phyloP scores from a whole-genome alignment of 2,329 filamentous ascomycete genomes.

The Claviceps lovelessii region DNA sequence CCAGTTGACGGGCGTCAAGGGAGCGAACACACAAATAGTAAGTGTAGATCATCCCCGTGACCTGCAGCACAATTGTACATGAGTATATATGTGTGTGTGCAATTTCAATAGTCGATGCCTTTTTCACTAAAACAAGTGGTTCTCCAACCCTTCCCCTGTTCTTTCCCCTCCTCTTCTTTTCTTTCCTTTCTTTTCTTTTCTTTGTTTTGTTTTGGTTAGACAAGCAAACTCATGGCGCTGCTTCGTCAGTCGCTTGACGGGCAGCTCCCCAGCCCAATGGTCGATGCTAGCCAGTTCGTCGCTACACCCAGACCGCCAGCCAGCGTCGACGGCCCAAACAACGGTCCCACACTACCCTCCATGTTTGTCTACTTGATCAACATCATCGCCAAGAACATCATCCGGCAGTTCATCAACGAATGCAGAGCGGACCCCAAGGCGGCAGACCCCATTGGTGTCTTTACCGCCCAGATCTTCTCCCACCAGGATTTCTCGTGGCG shows the following conservation, averaged over 20 bases:
- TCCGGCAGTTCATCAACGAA: constrained; percentile 56
- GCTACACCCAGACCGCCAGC: constrained; percentile 27
- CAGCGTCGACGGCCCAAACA: constrained; percentile 33
- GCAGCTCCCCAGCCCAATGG: constrained; percentile 33
- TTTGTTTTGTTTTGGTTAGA: no score
- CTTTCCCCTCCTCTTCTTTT: no score
- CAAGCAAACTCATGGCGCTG: constrained; percentile 21
- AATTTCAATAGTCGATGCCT: background rate
- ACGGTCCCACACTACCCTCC: constrained; percentile 43
- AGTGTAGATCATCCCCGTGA: constrained; percentile 8
- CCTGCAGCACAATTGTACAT: no score
- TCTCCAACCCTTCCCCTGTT: no score
- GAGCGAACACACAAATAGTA: constrained; percentile 37
- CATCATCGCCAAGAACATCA: constrained; percentile 57
- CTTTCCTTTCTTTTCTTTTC: no score
- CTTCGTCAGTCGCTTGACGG: constrained; percentile 41
- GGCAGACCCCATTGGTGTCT: constrained; percentile 67
- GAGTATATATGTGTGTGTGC: no score
- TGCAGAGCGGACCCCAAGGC: constrained; percentile 47
- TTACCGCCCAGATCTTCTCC: constrained; percentile 62
- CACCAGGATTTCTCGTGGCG: constrained; percentile 52
- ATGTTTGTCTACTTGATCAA: constrained; percentile 64
- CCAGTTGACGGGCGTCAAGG: constrained; percentile 53
- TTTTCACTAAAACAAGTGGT: background rate
- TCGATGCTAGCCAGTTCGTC: constrained; percentile 43